Base-by-base conservation (phyloP, 163 green algal genomes). In the Volvox carteri region DNA sequence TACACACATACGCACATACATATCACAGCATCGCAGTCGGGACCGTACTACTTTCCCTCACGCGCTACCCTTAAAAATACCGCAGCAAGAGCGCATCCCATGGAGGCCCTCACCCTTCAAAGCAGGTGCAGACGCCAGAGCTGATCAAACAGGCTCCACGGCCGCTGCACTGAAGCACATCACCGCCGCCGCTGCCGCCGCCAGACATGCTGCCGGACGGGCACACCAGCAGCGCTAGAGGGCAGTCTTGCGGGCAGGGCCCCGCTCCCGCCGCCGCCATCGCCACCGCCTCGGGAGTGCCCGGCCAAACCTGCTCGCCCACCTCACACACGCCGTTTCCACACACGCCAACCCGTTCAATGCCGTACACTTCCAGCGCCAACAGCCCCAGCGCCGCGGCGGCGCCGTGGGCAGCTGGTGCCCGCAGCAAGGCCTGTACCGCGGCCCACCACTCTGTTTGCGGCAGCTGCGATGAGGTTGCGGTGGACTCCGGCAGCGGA, bases 321-420 rank as follows among this genome's bases (percentile, higher is more conserved):
- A 94, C 86, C 65, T 95, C 92, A 56, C 92, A 95, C 21, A 95
- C 7, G 4, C 92, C 92, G 42, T 95, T 95, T 25, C 92, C 90
- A 56, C 92, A 95, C 39, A 92, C 56, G 0, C 90, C 90, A 52
- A 79, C 28, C 39, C 88, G 74, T 33, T 91, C 21, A 35, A 91
- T 37, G 23, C 86, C 75, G 52, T 79, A 46, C 75, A 94, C 54
- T 33, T 85, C 67, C 18, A 88, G 30, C 28, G 18, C 14, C 44
- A 79, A 33, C n/a, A 92, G 39, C 14, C 75, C 75, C 33, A 84
- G 33, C 11, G 16, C 14, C 50, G 75, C 75, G 9, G 35, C 70
- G n/a, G 70, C 58, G 41, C 52, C 37, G 4, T 41, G 35, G 1
- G 35, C 75, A 9, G n/a, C 54, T 16, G 44, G 23, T 23, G 44